Evolutionary conservation across 2,329 filamentous ascomycete species (phyloP), one percentile per base, ranked within the genome.

Genomic region (Teratosphaeria zuluensis): DNA sequence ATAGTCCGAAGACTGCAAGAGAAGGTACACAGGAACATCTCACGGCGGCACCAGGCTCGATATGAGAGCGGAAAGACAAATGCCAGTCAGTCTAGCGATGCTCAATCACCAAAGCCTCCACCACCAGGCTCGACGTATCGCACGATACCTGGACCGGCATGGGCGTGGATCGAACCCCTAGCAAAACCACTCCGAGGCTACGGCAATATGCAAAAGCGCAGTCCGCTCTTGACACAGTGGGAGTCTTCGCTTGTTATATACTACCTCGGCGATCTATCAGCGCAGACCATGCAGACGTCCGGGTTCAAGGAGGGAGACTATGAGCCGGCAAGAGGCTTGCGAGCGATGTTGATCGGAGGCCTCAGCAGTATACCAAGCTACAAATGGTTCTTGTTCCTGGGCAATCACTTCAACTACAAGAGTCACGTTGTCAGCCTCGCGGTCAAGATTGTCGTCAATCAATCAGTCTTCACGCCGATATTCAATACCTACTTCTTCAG

Each of bases 361-460:
- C 75, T 87, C 54, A 83, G 82, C 11, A 85, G 87, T 19, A 89
- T 96, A 59, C 92, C 92, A 0, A 83, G 82, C 53, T 96, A 92
- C 71, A 83, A 84, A 66, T 96, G 91, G 91, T 95, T 79, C 75
- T 78, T 92, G 65, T 95, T 87, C 74, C 81, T 96, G 14, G 86
- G 88, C 51, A 80, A 83, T 60, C 81, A 85, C 74, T 96, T 96
- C 81, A 96, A 96, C 76, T 95, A 89, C 74, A 66, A 83, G 7
- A 92, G 88, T 32, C 86, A 85, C 65, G 66, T 82, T 42, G 73
- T 89, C 54, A 91, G 88, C 2, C 79, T 96, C 33, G 78, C 79
- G 32, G 84, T 84, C 58, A 95, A 96, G 74, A 89, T 96, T 59
- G 71, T 81, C 48, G 80, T 96, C 42, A 94, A 91, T 74, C 92